Evolutionary conservation across 2,329 filamentous ascomycete genomes (phyloP).

Genomic region (Alternaria consortialis): DNA sequence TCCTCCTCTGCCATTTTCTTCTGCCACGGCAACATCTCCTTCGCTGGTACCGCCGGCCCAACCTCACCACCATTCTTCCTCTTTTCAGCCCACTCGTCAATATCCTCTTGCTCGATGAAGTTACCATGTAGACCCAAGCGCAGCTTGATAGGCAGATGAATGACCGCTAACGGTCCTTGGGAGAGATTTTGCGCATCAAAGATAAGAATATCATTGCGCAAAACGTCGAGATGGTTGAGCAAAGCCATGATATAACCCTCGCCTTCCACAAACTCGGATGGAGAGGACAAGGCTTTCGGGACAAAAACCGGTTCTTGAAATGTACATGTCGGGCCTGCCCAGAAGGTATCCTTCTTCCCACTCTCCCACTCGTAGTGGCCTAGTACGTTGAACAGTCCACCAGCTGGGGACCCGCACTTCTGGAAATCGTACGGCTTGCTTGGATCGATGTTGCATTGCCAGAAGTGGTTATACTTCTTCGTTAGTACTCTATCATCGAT

Average conservation of each 20-base stretch:
- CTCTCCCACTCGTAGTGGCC: slow-evolving; percentile 46
- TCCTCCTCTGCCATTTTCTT: slow-evolving; percentile 33
- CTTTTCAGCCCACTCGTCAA: slow-evolving; percentile 43
- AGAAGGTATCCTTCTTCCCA: slow-evolving; percentile 45
- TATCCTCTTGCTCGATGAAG: slow-evolving; percentile 42
- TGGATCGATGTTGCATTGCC: slow-evolving; percentile 53
- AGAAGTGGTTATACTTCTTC: slow-evolving; percentile 52
- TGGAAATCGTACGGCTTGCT: slow-evolving; percentile 40
- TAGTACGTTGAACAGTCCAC: slow-evolving; percentile 46
- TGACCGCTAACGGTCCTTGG: slow-evolving; percentile 51
- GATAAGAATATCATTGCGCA: slow-evolving; percentile 53
- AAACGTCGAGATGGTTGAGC: slow-evolving; percentile 54
- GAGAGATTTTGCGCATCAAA: slow-evolving; percentile 54
- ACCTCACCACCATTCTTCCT: slow-evolving; percentile 39
- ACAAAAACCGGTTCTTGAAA: slow-evolving; percentile 66
- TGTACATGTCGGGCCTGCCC: slow-evolving; percentile 51
- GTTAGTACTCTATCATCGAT: slow-evolving; percentile 57
- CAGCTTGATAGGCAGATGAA: slow-evolving; percentile 53
- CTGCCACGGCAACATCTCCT: slow-evolving; percentile 42
- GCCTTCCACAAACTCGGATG: slow-evolving; percentile 50
- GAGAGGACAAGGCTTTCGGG: slow-evolving; percentile 52
- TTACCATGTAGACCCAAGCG: slow-evolving; percentile 46
- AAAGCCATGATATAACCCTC: slow-evolving; percentile 61
- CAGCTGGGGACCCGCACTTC: slow-evolving; percentile 45
- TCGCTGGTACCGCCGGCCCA: slow-evolving; percentile 34